Base-by-base conservation (phyloP, 805 yeast genomes). In the Pichia cabralensis region DNA sequence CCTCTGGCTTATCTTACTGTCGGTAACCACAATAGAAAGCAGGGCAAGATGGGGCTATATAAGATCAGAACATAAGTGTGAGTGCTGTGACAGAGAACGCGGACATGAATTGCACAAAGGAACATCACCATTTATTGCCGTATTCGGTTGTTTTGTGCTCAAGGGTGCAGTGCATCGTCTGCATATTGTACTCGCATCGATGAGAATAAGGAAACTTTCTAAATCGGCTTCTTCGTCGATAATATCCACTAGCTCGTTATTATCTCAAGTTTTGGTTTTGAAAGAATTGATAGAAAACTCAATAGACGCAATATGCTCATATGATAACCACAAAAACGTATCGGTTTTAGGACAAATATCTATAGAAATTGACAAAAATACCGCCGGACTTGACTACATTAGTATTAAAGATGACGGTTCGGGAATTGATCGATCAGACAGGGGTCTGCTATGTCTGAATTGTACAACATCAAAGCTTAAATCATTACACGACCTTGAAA, bases 401-500 rank as follows among this genome's bases (percentile, higher is more conserved):
- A 13, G 30, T 2, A 66, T 65, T 1, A 47, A 44, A 20, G 73
- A 68, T 40, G 58, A 63, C 42, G 73, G 73, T 0, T 6, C 36
- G 2, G 73, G 74, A 0, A 53, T 67, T 0, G 18, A 28, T 0
- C 32, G 34, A 9, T 39, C 24, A 0, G 67, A 59, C 34, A 35
- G 65, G n/a, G 30, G 40, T 0, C 8, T 55, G 7, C 49, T 65
- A 54, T 64, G 70, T 35, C 34, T 52, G 22, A 58, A 58, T 31
- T 53, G 55, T 31, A 50, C 64, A 9, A 70, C 76, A 1, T 67
- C 74, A 0, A 71, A 67, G 39, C 44, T 67, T 3, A 24, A 40
- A 0, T 34, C 40, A 0, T 22, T 49, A 8, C 48, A 47, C 1
- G 67, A 65, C 23, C 35, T 69, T 8, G 37, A 45, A 4, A 28